phyloP scores from a whole-genome alignment of 108 stramenopile species.

The Hondaea fermentalgiana region DNA sequence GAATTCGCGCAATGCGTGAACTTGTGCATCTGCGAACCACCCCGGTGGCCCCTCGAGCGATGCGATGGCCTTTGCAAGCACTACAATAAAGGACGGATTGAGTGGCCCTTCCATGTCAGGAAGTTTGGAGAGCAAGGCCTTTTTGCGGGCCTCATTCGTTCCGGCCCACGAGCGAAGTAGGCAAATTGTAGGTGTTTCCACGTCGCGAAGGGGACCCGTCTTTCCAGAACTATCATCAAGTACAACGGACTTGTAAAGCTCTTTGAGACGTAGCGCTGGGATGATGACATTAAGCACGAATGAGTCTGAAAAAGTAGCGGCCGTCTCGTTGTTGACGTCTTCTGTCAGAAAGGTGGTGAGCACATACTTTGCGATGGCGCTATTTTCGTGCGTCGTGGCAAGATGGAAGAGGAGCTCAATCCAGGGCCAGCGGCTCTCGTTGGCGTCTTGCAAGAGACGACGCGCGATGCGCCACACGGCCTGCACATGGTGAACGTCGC shows the following conservation, averaged over 20 bases:
- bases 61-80: background rate
- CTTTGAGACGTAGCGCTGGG: background rate
- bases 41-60: background rate
- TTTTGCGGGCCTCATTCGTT: background rate
- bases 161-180: background rate
- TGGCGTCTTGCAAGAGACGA: background rate
- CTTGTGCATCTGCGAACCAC: background rate
- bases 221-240: background rate
- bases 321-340: background rate
- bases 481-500: background rate
- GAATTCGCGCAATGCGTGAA: background rate
- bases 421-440: background rate
- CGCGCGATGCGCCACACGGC: background rate
- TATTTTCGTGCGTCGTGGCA: background rate
- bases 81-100: background rate
- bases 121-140: background rate
- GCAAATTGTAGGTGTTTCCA: background rate
- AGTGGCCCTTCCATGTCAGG: background rate
- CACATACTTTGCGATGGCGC: background rate
- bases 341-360: background rate
- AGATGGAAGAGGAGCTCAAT: background rate
- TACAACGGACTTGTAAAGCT: background rate
- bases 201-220: background rate
- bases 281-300: background rate
- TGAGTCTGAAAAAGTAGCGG: background rate